phyloP scores from a whole-genome alignment of 345 rosid genomes.

The Bruguiera gymnorhiza region DNA sequence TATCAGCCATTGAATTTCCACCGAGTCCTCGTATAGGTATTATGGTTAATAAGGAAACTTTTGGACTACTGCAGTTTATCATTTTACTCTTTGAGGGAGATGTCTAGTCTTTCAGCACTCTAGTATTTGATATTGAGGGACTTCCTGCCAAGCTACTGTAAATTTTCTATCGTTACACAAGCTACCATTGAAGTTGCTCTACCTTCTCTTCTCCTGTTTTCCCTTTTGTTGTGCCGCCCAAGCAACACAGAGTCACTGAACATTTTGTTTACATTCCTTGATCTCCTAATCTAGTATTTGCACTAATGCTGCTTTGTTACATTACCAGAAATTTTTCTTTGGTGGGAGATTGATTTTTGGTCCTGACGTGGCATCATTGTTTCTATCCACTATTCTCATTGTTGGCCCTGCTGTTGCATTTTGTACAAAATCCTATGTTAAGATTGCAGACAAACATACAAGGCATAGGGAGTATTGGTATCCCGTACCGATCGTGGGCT shows the following conservation, averaged over 20 bases:
- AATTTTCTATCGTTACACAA: not conserved
- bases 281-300: not conserved
- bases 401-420: constrained; percentile 69
- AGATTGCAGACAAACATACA: constrained; percentile 42
- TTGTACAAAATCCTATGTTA: constrained; percentile 48
- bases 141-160: not conserved
- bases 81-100: not conserved
- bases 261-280: not conserved
- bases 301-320: not conserved
- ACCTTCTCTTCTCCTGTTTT: constrained; percentile 1
- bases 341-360: constrained; percentile 92
- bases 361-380: constrained; percentile 77
- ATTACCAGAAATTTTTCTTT: constrained; percentile 72
- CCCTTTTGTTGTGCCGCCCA: not conserved
- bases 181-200: not conserved
- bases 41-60: not conserved
- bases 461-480: constrained; percentile 27
- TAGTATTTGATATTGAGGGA: not conserved
- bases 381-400: constrained; percentile 58
- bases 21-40: not conserved
- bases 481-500: constrained; percentile 43
- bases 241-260: not conserved
- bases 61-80: not conserved
- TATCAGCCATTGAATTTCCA: no score
- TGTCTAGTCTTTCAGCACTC: not conserved